These are phyloP conservation scores for Triticum monococcum DNA, from an alignment of 176 grass and related monocot genomes.

Conservation along the genomic window DNA sequence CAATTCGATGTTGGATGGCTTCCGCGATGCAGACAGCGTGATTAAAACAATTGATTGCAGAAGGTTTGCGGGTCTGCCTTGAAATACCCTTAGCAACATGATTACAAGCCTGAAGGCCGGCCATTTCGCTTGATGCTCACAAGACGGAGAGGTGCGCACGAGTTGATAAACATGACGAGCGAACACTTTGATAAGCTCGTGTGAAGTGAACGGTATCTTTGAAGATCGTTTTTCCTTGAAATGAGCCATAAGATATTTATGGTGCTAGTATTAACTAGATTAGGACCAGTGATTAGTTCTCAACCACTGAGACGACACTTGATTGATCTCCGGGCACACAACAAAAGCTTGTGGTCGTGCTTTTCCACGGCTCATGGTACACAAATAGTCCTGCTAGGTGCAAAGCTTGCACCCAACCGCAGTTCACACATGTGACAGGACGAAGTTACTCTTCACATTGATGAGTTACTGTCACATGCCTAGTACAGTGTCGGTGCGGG, in stretches of 20 bases:
- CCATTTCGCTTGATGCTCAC: no score
- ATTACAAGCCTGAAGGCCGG: no score
- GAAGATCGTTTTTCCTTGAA: no score
- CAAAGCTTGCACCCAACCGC: slow-evolving; percentile 22
- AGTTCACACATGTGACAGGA: slow-evolving; percentile 11
- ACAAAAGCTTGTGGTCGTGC: background rate
- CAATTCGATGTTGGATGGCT: no score
- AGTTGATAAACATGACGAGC: no score
- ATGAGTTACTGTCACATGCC: background rate
- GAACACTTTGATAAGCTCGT: background rate
- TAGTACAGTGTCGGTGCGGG: background rate
- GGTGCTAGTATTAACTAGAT: background rate
- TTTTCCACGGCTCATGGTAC: background rate
- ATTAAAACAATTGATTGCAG: no score
- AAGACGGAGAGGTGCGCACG: no score
- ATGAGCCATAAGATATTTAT: background rate
- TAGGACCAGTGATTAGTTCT: background rate
- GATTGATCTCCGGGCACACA: background rate
- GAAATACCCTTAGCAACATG: no score
- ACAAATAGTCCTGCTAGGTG: no score
- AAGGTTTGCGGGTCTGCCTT: no score
- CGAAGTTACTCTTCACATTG: background rate
- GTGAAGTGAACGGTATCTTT: background rate
- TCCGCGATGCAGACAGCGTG: no score
- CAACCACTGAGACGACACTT: background rate